Evolutionary conservation across 768 basidiomycete genomes (phyloP).

Genomic region (Boletus vermiculosoides): DNA sequence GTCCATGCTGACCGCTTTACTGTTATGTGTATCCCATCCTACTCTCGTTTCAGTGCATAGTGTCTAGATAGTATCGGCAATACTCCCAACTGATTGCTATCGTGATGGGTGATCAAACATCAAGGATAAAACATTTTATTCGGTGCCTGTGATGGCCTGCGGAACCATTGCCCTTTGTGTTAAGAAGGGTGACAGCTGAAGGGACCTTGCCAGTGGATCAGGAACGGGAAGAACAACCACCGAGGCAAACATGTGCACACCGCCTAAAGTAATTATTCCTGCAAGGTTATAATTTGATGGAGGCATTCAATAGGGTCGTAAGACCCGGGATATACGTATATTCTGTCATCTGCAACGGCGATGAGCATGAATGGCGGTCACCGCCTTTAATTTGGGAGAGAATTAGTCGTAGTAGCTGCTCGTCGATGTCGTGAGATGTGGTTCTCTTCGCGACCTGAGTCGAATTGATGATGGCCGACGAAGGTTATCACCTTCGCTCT

Average conservation of each 20-base stretch:
- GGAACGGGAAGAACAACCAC: neutral
- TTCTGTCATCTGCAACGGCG: neutral
- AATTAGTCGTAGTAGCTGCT: neutral
- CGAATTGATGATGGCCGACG: slow-evolving; percentile 20
- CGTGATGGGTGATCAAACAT: neutral
- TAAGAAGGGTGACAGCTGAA: neutral
- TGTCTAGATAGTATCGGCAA: neutral
- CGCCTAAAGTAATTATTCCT: neutral
- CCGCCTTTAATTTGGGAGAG: too few relatives aligned
- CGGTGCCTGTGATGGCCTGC: neutral
- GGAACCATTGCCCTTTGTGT: neutral
- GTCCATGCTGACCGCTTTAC: neutral
- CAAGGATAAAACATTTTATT: neutral
- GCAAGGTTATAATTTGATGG: neutral
- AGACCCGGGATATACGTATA: neutral
- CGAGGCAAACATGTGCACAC: neutral
- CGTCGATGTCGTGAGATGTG: neutral
- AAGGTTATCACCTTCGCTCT: slow-evolving; percentile 28
- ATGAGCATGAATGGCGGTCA: neutral
- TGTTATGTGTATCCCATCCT: neutral
- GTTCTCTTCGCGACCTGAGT: slow-evolving; percentile 18
- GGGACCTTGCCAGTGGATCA: neutral
- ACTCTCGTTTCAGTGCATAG: neutral
- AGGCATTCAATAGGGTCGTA: too few relatives aligned
- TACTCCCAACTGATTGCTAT: neutral